Percentiles rank a stretch among this genome's conserved stretches.
Conservation (phyloP, 768 basidiomycete genomes). For the Rhodotorula graminis region DNA sequence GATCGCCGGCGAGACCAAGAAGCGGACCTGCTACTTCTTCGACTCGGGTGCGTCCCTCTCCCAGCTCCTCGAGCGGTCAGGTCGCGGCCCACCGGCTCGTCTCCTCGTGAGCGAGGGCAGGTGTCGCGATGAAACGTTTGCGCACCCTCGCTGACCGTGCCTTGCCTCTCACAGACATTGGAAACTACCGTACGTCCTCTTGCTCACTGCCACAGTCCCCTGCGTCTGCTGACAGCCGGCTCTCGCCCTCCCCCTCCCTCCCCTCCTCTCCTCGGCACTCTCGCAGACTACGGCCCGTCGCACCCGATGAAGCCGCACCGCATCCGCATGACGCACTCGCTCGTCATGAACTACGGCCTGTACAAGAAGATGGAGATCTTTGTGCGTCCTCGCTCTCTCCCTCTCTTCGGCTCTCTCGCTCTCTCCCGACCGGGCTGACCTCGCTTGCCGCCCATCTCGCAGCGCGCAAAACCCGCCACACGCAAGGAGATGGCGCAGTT, state of each 20-base stretch:
- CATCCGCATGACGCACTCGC: conserved; percentile 98
- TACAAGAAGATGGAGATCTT: conserved; percentile 99
- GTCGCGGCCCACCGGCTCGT: background rate
- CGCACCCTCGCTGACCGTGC: background rate
- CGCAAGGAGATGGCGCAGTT: conserved; percentile 99
- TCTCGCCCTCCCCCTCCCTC: conserved; percentile 45
- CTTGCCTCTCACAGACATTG: conserved; percentile 57
- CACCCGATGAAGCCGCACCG: conserved; percentile 62
- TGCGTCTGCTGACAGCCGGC: conserved; percentile 58
- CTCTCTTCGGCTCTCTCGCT: background rate
- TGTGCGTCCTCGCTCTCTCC: conserved; percentile 55
- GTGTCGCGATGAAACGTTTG: background rate
- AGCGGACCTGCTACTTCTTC: conserved; percentile 89
- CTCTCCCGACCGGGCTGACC: background rate
- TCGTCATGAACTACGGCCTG: conserved; percentile 98
- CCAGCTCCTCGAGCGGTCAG: too few species aligned
- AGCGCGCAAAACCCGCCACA: conserved; percentile 98
- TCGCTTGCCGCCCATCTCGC: background rate
- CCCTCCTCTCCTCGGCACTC: background rate
- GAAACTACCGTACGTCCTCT: conserved; percentile 68
- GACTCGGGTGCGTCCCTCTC: conserved; percentile 60
- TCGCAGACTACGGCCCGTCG: conserved; percentile 21
- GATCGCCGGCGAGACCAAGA: conserved; percentile 31
- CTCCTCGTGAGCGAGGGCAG: background rate
- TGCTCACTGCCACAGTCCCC: background rate